Base-by-base conservation (phyloP, 169 alveolate genomes). In the Miamiensis avidus region DNA sequence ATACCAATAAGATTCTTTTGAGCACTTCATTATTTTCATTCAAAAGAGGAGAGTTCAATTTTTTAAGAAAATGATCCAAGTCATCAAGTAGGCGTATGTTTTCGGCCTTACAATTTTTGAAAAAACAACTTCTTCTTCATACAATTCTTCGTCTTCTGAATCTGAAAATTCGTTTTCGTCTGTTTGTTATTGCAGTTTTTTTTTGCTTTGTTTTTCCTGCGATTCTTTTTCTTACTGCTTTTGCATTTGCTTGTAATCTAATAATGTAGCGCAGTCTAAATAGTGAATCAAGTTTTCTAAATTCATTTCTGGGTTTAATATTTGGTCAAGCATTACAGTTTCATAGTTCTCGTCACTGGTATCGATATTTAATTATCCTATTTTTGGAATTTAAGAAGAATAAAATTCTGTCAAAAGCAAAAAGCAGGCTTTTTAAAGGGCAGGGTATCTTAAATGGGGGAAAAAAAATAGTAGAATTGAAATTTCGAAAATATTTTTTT, bases 21-120 rank as follows among this genome's bases (percentile, higher is more conserved):
- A 79, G 76, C 0, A 49, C 16, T 28, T 79, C 84, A 29, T 79
- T 69, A 29, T 79, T 64, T 79, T 79, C 76, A 27, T 79, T 29
- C 6, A 74, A 49, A 49, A 34, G 64, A 29, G 84, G 84, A n/a
- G 77, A 29, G 30, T 79, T 79, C 0, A 79, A 28, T 72, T 79
- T 79, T 28, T 79, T 4, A 79, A 31, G 25, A 79, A 79, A 26
- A 33, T 34, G n/a, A 79, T 79, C 84, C 84, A 79, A 65, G 84
- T 79, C 6, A 79, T 0, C 26, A 79, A 79, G 64, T 49, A 74
- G 31, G 76, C 31, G 29, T 79, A 79, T 0, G 84, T 79, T 15
- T 28, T 29, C 34, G 84, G 84, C 20, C 64, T 64, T 28, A 79
- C 65, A 28, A 79, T 79, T 0, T 49, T 74, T 26, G 34, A 33